phyloP scores from a whole-genome alignment of 2,329 filamentous ascomycete genomes.

The Cytospora chrysosperma region DNA sequence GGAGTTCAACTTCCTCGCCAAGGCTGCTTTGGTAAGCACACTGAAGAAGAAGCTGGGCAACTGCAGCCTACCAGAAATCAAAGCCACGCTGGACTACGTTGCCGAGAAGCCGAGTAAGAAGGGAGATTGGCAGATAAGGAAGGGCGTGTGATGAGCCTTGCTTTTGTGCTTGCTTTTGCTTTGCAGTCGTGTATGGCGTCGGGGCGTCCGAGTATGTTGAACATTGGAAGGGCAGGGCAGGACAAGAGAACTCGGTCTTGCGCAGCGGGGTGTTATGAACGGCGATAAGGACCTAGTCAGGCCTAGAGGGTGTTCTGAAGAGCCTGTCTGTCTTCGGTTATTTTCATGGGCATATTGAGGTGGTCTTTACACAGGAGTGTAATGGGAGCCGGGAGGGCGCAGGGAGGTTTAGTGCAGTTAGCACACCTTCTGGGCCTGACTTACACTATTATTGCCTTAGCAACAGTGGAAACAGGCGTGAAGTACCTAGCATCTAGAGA shows the following conservation, averaged over 20 bases:
- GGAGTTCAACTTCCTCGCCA: constrained; percentile 59
- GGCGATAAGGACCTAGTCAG: background rate
- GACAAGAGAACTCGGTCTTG: too few relatives aligned
- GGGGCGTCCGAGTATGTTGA: background rate
- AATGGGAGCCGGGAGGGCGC: background rate
- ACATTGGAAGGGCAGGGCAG: background rate
- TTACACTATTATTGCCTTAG: background rate
- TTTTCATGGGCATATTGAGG: background rate
- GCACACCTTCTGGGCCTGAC: background rate
- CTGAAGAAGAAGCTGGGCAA: constrained; percentile 73
- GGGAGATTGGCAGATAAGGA: constrained; percentile 23
- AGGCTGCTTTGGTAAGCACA: constrained; percentile 71
- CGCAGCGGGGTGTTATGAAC: too few relatives aligned
- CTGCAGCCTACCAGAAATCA: constrained; percentile 68
- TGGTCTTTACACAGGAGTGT: background rate
- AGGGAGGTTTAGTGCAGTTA: background rate
- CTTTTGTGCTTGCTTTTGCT: background rate
- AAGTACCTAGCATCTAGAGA: background rate
- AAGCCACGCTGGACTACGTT: constrained; percentile 64
- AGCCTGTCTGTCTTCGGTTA: background rate
- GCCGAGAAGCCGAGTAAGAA: constrained; percentile 66
- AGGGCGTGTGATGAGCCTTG: constrained; percentile 11
- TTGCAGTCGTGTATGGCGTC: constrained; percentile 8
- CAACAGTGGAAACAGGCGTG: background rate
- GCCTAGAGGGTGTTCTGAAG: background rate